Base-by-base conservation (phyloP, 768 basidiomycete genomes). In the Calocera viscosa region DNA sequence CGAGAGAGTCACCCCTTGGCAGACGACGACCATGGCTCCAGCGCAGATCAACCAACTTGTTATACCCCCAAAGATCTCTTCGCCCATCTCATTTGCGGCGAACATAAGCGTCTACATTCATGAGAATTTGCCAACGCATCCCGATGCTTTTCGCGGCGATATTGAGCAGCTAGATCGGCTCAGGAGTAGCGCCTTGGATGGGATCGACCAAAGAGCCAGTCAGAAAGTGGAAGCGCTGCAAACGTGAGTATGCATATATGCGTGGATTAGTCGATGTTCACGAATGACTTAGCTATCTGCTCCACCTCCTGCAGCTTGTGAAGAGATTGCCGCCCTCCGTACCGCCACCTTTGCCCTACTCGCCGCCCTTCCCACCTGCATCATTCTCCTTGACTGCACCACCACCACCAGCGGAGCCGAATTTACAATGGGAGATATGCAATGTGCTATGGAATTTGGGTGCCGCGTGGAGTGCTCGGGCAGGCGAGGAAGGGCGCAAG, bases 91-190 rank as follows among this genome's bases (percentile, higher is more conserved):
- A 39, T 78, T 92, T 69, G 81, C 80, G 30, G 76, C 80, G 24
- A 75, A 83, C 1, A 80, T 86, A 0, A 82, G 85, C 39, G 79
- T 79, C 43, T 91, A 91, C 75, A 86, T 95, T 33, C 78, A 80
- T n/a, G 71, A 74, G 1, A 75, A 82, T 40, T 83, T 88, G 74
- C 80, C 81, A 1, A 83, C 85, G 35, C 90, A 94, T 72, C 91
- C 93, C 1, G 91, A 94, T 71, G 86, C 87, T 28, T 94, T 91
- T 79, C 86, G 80, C 73, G 80, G 80, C 72, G 94, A 96, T 74
- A 84, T 94, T 63, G 81, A 80, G 2, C 75, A 76, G 39, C 91
- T 94, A 85, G 85, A 86, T 64, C 72, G 76, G 1, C 76, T 94
- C 64, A 80, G 93, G 41, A 84, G 82, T 67, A 82, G 85, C 32